Conservation (phyloP, 2,329 filamentous ascomycete species). For the Ophiostoma piceae region DNA sequence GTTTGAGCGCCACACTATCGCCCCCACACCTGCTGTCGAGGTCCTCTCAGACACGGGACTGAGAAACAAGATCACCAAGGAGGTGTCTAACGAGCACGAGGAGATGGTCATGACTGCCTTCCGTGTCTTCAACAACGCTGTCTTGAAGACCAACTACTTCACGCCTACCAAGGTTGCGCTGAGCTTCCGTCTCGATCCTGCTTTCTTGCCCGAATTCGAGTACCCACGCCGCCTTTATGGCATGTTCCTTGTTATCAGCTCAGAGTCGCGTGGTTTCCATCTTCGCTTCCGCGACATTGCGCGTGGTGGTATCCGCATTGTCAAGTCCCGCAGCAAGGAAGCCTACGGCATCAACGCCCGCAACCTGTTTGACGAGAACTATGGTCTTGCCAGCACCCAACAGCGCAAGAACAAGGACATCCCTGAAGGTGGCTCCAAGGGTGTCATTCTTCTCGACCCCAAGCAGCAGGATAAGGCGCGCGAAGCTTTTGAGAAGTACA, state of each 20-base stretch:
- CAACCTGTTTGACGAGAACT: constrained; percentile 97
- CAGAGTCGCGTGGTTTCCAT: constrained; percentile 95
- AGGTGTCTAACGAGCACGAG: constrained; percentile 88
- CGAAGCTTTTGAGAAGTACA: constrained; percentile 98
- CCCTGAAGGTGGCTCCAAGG: constrained; percentile 95
- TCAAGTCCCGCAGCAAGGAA: constrained; percentile 95
- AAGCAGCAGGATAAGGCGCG: constrained; percentile 88
- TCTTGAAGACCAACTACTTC: constrained; percentile 96
- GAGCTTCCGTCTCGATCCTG: constrained; percentile 87
- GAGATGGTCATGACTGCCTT: constrained; percentile 98
- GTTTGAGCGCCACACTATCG: constrained; percentile 47
- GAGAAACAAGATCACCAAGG: constrained; percentile 70
- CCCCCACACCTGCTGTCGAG: constrained; percentile 54
- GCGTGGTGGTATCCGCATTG: constrained; percentile 94
- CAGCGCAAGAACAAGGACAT: constrained; percentile 99
- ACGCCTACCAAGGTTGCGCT: constrained; percentile 97
- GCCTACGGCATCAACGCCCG: constrained; percentile 94
- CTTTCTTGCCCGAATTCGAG: constrained; percentile 83
- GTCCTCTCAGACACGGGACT: constrained; percentile 71
- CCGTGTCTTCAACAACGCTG: constrained; percentile 86
- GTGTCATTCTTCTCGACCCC: constrained; percentile 89
- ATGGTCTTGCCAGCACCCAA: constrained; percentile 95
- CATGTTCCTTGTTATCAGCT: constrained; percentile 98
- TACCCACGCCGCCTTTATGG: constrained; percentile 92
- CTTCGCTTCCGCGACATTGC: constrained; percentile 95